Evolutionary conservation across 148 eudicot genomes (phyloP).

Genomic region (Rhododendron ferrugineum): DNA sequence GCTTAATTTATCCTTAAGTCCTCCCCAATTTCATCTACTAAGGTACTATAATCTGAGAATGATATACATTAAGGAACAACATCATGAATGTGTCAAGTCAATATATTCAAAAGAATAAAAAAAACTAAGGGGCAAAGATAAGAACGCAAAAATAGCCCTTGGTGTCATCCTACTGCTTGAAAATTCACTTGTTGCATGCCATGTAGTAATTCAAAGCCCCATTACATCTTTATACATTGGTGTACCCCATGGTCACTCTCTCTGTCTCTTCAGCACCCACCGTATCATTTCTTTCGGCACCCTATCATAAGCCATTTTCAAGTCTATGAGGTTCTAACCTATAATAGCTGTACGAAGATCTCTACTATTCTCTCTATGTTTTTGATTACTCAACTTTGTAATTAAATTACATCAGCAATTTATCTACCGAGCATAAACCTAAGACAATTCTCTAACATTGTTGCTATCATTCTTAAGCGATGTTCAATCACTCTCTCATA

Average conservation of each 20-base stretch:
- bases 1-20: background rate
- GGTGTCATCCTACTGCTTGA: background rate
- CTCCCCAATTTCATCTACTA: background rate
- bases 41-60: background rate
- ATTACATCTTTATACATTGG: background rate
- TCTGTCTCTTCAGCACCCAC: too few relatives aligned
- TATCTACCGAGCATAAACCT: background rate
- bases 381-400: background rate
- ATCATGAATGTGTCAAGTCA: background rate
- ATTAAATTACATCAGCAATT: background rate
- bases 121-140: background rate
- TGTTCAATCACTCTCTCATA: background rate
- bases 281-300: background rate
- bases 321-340: background rate
- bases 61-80: background rate
- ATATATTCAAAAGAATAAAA: background rate
- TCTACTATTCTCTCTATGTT: background rate
- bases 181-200: background rate
- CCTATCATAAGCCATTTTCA: background rate
- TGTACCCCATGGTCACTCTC: background rate
- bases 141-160: background rate
- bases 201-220: background rate
- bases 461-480: background rate
- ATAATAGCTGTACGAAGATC: background rate
- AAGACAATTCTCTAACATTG: background rate